phyloP scores from a whole-genome alignment of 2,329 filamentous ascomycete genomes.

The Curvularia lunata region DNA sequence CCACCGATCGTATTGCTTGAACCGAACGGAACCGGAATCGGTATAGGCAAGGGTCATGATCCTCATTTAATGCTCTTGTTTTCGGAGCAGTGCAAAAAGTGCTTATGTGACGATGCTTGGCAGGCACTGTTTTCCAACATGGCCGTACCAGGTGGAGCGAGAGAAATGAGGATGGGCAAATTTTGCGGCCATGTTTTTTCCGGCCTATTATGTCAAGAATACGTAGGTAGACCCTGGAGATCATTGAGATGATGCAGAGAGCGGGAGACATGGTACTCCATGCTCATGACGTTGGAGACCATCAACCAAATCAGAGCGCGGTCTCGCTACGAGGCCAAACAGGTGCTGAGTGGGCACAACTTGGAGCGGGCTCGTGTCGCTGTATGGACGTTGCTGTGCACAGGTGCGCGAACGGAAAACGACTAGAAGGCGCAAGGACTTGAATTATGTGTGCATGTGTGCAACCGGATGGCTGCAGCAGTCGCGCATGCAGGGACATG shows the following conservation, averaged over 20 bases:
- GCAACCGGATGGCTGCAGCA: slow-evolving; percentile 14
- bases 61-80: slow-evolving; percentile 13
- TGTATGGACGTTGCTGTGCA: slow-evolving; percentile 7
- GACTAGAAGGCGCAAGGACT: slow-evolving; percentile 6
- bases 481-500: slow-evolving; percentile 15
- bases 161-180: slow-evolving; percentile 13
- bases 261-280: slow-evolving; percentile 21
- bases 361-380: slow-evolving; percentile 8
- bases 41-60: slow-evolving; percentile 18
- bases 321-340: slow-evolving; percentile 17
- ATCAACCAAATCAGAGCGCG: slow-evolving; percentile 2
- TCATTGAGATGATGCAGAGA: slow-evolving; percentile 21
- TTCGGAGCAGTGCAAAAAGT: slow-evolving; percentile 17
- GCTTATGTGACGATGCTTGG: slow-evolving; percentile 14
- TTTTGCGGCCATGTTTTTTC: slow-evolving; percentile 8
- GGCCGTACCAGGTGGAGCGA: slow-evolving; percentile 21
- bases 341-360: slow-evolving; percentile 10
- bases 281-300: slow-evolving; percentile 22
- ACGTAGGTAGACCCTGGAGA: slow-evolving; percentile 20
- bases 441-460: slow-evolving; percentile 4
- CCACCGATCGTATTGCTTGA: slow-evolving; percentile 24
- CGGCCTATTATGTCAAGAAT: slow-evolving; percentile 12
- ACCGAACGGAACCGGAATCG: slow-evolving; percentile 14
- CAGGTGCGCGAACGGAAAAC: slow-evolving; percentile 12
- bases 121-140: slow-evolving; percentile 10